Evolutionary conservation across 176 grass and related monocot genomes (phyloP).

Genomic region (Avena eriantha): DNA sequence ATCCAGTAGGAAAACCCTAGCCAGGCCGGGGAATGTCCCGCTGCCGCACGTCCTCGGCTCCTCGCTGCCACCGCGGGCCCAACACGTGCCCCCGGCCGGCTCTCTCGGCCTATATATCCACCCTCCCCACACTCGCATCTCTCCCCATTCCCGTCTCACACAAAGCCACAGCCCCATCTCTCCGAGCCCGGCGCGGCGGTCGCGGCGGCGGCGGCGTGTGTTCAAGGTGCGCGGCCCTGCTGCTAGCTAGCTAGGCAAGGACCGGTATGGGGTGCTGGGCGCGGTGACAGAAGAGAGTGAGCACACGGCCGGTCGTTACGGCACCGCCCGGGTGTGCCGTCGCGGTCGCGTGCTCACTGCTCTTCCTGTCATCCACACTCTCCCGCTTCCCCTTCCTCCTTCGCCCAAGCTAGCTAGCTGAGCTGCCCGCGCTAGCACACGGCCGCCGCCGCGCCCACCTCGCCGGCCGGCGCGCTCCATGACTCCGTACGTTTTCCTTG

Average conservation of each 20-base stretch:
- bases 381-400: not conserved
- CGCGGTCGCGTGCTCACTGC: constrained; percentile 72
- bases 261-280: not conserved
- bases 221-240: not conserved
- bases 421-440: not conserved
- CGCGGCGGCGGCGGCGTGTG: constrained; percentile 21
- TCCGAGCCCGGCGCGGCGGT: constrained; percentile 30
- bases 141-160: not conserved
- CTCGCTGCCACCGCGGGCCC: constrained; percentile 21
- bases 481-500: not conserved
- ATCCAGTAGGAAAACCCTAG: constrained; percentile 44
- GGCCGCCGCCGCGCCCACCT: constrained; percentile 35
- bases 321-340: constrained; percentile 63
- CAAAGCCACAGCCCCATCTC: not conserved
- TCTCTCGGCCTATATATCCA: constrained; percentile 45
- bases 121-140: not conserved
- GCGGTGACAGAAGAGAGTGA: constrained; percentile 83
- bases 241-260: not conserved
- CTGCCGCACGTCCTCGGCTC: not conserved
- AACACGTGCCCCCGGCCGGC: not conserved
- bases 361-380: constrained; percentile 62
- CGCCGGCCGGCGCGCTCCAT: not conserved
- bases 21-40: constrained; percentile 43
- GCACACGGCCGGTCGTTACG: constrained; percentile 67
- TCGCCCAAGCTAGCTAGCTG: not conserved